Conservation (phyloP, 2,329 filamentous ascomycete species). For the Alternaria angustiovoidea region DNA sequence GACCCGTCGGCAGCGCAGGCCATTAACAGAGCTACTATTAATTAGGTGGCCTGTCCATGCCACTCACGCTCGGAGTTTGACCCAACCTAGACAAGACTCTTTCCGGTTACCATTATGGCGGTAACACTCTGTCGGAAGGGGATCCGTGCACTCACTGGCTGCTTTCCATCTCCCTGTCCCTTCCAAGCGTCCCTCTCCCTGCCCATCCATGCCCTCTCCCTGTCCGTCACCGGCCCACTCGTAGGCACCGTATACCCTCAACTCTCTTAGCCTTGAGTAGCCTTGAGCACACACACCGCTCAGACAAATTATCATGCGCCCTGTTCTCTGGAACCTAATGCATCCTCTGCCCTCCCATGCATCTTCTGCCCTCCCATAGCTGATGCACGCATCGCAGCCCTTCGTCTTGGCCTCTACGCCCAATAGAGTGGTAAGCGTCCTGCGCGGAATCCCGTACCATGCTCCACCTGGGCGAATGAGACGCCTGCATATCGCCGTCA, state of each 20-base stretch:
- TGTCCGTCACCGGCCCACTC: constrained; percentile 8
- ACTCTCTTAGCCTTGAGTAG: not conserved
- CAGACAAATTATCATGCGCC: not conserved
- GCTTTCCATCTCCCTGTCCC: constrained; percentile 12
- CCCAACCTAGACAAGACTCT: constrained; percentile 20
- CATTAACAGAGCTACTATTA: constrained; percentile 33
- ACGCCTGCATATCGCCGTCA: constrained; percentile 3
- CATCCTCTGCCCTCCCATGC: not conserved
- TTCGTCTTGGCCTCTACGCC: constrained; percentile 14
- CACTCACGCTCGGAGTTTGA: constrained; percentile 27
- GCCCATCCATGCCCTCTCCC: not conserved
- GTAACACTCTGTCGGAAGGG: constrained; percentile 29
- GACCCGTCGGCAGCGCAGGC: constrained; percentile 30
- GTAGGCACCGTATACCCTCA: not conserved
- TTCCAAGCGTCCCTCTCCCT: no score
- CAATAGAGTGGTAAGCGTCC: constrained; percentile 15
- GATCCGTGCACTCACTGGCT: constrained; percentile 15
- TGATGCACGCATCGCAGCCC: not conserved
- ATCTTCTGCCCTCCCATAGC: not conserved
- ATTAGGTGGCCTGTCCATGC: constrained; percentile 29
- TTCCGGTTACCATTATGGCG: constrained; percentile 32
- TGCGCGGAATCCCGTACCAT: constrained; percentile 19
- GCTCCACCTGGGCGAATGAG: constrained; percentile 18
- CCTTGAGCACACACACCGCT: constrained; percentile 5
- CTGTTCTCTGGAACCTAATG: not conserved